phyloP scores from a whole-genome alignment of 2,329 filamentous ascomycete species.

The Diaporthe amygdali region DNA sequence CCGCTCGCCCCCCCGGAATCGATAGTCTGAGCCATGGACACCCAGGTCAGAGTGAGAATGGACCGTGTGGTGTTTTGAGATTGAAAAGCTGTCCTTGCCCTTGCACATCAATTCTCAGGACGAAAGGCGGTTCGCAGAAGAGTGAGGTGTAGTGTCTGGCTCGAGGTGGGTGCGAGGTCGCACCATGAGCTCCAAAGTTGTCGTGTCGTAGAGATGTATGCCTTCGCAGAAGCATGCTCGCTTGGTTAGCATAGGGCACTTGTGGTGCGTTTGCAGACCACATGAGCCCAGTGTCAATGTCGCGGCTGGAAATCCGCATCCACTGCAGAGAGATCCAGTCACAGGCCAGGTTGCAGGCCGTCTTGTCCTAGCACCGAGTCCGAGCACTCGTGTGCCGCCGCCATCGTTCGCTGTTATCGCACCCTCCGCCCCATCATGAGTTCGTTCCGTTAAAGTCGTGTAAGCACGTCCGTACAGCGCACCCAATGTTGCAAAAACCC shows the following conservation, averaged over 20 bases:
- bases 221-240: background rate
- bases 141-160: background rate
- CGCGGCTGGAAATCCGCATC: background rate
- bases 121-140: background rate
- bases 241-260: background rate
- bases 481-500: background rate
- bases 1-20: background rate
- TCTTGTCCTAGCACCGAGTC: slow-evolving; percentile 4
- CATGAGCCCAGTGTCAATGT: background rate
- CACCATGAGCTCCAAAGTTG: slow-evolving; percentile 16
- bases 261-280: background rate
- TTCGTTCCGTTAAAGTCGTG: slow-evolving; percentile 11
- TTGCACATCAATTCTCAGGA: background rate
- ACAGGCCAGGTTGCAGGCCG: background rate
- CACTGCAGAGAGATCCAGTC: background rate
- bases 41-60: background rate
- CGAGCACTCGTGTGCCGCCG: background rate
- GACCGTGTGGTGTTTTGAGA: background rate
- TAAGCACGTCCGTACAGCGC: slow-evolving; percentile 1
- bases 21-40: background rate
- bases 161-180: background rate
- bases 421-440: background rate
- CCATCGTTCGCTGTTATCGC: background rate
- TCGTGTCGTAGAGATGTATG: slow-evolving; percentile 4
- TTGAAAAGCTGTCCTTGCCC: background rate